phyloP scores from a whole-genome alignment of 768 basidiomycete species.

The Chalciporus chontae region DNA sequence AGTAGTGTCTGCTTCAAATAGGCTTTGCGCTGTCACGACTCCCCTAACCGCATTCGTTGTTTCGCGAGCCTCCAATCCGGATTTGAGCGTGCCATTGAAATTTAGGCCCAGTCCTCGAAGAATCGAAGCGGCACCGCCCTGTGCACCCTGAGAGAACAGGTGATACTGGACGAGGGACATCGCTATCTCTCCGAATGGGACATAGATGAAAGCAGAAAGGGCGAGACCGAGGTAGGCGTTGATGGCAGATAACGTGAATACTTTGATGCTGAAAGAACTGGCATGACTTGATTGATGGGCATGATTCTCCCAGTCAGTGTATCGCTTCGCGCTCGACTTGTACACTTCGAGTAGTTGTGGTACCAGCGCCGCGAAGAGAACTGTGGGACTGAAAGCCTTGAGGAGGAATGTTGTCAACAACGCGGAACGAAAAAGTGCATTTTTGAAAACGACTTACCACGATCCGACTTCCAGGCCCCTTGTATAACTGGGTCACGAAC shows the following conservation, averaged over 20 bases:
- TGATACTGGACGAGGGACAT: conserved; percentile 52
- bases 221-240: conserved; percentile 91
- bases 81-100: conserved; percentile 26
- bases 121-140: conserved; percentile 7
- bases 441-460: conserved; percentile 52
- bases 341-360: conserved; percentile 77
- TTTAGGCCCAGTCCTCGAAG: conserved; percentile 23
- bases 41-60: conserved; percentile 10
- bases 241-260: conserved; percentile 83
- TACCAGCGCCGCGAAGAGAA: conserved; percentile 76
- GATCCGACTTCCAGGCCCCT: conserved; percentile 76
- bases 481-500: conserved; percentile 84
- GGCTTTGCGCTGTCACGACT: conserved; percentile 14
- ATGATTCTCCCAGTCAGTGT: conserved; percentile 94
- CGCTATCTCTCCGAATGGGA: conserved; percentile 85
- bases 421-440: too few relatives aligned
- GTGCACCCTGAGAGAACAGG: conserved; percentile 23
- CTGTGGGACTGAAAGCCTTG: conserved; percentile 77
- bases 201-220: conserved; percentile 93
- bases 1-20: conserved; percentile 51
- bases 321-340: conserved; percentile 57
- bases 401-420: not conserved
- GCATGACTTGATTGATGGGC: conserved; percentile 72
- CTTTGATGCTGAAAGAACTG: conserved; percentile 82
- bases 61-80: conserved; percentile 23